Percentiles rank a stretch among this genome's conserved stretches.
Conservation (phyloP, 768 basidiomycete species). For the Agaricus blazei region DNA sequence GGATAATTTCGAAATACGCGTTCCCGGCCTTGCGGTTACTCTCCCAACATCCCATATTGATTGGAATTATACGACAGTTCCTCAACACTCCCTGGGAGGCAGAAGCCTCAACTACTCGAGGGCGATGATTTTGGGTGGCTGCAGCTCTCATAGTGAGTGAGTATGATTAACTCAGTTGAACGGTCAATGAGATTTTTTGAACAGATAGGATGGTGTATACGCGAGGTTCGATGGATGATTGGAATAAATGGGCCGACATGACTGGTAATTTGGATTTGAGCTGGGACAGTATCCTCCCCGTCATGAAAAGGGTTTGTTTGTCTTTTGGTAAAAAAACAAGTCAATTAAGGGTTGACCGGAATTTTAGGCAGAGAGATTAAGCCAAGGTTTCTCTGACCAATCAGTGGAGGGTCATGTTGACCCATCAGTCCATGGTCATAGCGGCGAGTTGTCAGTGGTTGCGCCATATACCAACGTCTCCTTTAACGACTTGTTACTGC, state of each 20-base stretch:
- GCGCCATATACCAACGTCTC: slow-evolving; percentile 5
- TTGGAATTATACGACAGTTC: slow-evolving; percentile 15
- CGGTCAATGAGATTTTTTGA: neutral
- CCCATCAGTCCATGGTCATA: slow-evolving; percentile 6
- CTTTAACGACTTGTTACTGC: slow-evolving; percentile 6
- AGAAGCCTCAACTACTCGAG: slow-evolving; percentile 6
- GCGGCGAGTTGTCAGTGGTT: neutral
- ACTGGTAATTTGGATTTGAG: slow-evolving; percentile 26
- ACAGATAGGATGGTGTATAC: slow-evolving; percentile 26
- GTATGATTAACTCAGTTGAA: neutral
- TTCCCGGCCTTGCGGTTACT: neutral
- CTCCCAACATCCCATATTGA: slow-evolving; percentile 1
- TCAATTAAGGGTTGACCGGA: neutral
- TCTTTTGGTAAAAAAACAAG: neutral
- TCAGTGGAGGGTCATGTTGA: slow-evolving; percentile 10
- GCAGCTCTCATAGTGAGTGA: slow-evolving; percentile 12
- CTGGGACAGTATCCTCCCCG: slow-evolving; percentile 25
- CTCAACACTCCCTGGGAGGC: slow-evolving; percentile 8
- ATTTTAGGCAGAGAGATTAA: neutral
- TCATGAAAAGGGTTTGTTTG: slow-evolving; percentile 18
- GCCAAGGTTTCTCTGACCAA: neutral
- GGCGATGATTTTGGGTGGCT: slow-evolving; percentile 10
- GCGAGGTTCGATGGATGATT: slow-evolving; percentile 28
- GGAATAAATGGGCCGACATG: slow-evolving; percentile 24
- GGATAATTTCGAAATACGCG: neutral